Evolutionary conservation across 2,329 filamentous ascomycete species (phyloP), one percentile per base, ranked within the genome.

Genomic region (Aspergillus proliferans): DNA sequence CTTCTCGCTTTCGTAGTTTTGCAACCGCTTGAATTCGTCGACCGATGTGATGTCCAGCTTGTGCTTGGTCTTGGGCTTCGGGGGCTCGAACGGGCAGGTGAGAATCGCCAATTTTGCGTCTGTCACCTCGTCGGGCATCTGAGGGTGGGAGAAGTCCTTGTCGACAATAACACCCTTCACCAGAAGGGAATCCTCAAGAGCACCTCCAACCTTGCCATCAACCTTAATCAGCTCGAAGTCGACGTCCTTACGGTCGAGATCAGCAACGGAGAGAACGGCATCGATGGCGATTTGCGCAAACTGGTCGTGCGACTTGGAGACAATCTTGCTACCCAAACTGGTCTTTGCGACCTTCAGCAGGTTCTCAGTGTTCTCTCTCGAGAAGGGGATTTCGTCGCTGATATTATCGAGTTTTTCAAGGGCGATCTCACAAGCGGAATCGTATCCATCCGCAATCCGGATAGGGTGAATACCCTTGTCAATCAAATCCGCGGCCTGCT

Each of bases 401-500:
- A 98, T 95, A 64, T 82, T 84, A 73, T 98, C 93, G 46, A 98
- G 80, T 75, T 96, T 88, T 26, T 86, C 84, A 48, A 97, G 87
- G 40, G 93, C 93, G 61, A 97, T 92, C 70, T 98, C 94, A 68
- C 94, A 98, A 49, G 93, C 93, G 65, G 95, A 85, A 69, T 98
- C 93, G 74, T 95, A 98, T 47, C 93, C 93, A 72, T 98, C 93
- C 57, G 94, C 94, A 74, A 98, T 97, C 61, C 94, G 82, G 70
- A 98, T 98, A 53, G 93, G 93, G 75, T 98, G 93, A 63, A 98
- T 98, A 68, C 93, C 94, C 82, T 98, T 98, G 80, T 98, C 94
- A 70, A 98, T 97, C 61, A 98, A 82, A 69, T 96, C 93, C 55
- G 92, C 89, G 15, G 93, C 93, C 75, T 97, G 92, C 74, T 98